Conservation (phyloP, 371 early-diverging fungal genomes). For the Paraphysoderma sedebokerense region DNA sequence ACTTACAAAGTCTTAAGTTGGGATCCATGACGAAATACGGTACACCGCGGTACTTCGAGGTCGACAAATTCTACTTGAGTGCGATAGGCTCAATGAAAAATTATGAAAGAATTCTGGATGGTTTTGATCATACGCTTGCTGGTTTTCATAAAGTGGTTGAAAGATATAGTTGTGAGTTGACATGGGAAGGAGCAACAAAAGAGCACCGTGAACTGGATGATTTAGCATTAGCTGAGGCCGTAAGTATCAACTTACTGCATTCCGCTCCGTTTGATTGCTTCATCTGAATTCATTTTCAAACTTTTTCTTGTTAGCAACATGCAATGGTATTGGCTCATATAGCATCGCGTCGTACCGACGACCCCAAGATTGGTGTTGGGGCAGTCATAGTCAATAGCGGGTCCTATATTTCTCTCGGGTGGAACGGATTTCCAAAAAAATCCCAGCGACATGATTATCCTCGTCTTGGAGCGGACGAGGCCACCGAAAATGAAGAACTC, state of each 20-base stretch:
- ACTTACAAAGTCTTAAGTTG: too few relatives aligned
- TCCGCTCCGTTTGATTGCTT: not conserved
- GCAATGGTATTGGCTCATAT: not conserved
- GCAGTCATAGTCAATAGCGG: not conserved
- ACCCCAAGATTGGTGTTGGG: not conserved
- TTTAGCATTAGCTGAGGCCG: not conserved
- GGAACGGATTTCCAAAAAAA: not conserved
- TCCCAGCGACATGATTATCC: not conserved
- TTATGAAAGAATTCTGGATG: too few relatives aligned
- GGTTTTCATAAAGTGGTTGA: not conserved
- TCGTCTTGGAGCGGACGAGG: not conserved
- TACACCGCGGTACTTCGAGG: too few relatives aligned
- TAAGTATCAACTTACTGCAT: not conserved
- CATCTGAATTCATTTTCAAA: not conserved
- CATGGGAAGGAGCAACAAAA: not conserved
- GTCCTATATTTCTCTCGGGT: not conserved
- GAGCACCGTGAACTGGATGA: too few relatives aligned
- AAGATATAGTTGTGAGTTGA: not conserved
- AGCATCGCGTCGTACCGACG: not conserved
- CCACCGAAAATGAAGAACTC: not conserved
- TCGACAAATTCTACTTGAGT: too few relatives aligned
- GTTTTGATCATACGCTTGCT: too few relatives aligned
- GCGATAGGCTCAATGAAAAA: too few relatives aligned
- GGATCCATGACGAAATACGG: too few relatives aligned
- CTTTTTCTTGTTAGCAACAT: not conserved